Conservation (phyloP, 306 rosid species). For the Medicago lupulina region DNA sequence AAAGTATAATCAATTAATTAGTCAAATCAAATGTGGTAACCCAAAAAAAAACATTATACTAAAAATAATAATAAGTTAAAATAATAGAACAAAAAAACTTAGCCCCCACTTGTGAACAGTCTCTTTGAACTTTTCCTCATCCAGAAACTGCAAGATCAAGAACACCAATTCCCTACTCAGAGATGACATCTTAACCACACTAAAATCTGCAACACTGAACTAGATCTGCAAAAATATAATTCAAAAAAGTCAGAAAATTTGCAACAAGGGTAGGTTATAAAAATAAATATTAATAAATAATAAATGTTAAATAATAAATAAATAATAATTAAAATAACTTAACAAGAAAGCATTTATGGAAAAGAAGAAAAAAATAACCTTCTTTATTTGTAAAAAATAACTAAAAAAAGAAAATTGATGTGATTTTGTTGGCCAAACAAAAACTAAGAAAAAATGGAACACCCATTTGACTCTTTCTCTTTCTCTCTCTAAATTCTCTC, state of each 20-base stretch:
- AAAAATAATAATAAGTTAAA: constrained; percentile 26
- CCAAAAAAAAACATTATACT: constrained; percentile 26
- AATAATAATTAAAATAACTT: constrained; percentile 46
- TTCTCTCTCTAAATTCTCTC: not conserved
- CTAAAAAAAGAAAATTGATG: constrained; percentile 38
- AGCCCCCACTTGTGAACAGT: constrained; percentile 95
- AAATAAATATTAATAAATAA: constrained; percentile 23
- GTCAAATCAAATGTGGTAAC: constrained; percentile 42
- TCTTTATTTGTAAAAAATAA: constrained; percentile 42
- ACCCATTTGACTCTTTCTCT: constrained; percentile 47
- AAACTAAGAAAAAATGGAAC: constrained; percentile 37
- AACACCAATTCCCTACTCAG: constrained; percentile 98
- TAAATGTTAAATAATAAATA: constrained; percentile 15
- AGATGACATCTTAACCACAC: constrained; percentile 77
- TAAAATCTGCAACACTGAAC: constrained; percentile 53
- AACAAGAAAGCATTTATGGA: constrained; percentile 41
- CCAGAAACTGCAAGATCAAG: constrained; percentile 98
- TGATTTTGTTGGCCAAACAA: constrained; percentile 34
- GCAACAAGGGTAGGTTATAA: constrained; percentile 42
- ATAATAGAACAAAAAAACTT: constrained; percentile 29
- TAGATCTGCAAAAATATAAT: constrained; percentile 73
- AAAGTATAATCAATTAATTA: constrained; percentile 33
- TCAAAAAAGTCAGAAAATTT: not conserved
- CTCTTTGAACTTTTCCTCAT: constrained; percentile 98
- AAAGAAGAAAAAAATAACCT: constrained; percentile 37